Base-by-base conservation (phyloP, 176 grass and related monocot genomes). In the Tillandsia fasciculata region DNA sequence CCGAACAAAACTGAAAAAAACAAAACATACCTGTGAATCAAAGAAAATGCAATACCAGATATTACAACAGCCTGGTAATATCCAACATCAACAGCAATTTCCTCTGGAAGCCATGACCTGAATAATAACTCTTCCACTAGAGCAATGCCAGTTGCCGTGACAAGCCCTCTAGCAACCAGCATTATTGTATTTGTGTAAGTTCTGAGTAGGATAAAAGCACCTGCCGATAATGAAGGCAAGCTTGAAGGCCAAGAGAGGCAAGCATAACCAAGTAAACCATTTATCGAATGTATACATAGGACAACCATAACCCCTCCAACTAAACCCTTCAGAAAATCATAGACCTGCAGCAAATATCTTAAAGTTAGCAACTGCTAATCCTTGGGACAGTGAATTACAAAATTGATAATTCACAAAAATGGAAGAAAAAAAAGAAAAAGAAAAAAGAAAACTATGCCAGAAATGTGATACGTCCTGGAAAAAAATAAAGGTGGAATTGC, bases 51-150 rank as follows among this genome's bases (percentile, higher is more conserved):
- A 63, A 92, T 49, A 61, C 86, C 93, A 79, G 93, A 92, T 59
- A 97, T 83, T 47, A 92, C 10, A 74, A 97, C 79, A 59, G 89
- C 86, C 54, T 51, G 75, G 76, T 85, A 75, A 74, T 92, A 90
- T 27, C 93, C 93, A 76, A 87, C 73, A 23, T 92, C 93, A 77
- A 83, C 93, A 59, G 84, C 54, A 77, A 90, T 73, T 92, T 97
- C 89, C 83, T 87, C 84, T 63, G 78, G 77, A 74, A 97, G 86
- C 93, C 93, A 97, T 66, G 93, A 90, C 73, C 89, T 86, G 64
- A 97, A 97, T 80, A 97, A 69, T 65, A 97, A 79, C 78, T 97
- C 93, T 74, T 97, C 93, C 51, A 89, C 93, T 24, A 90, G 50
- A 64, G 93, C 72, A 78, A 97, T 77, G 53, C 93, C 81, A 72